Evolutionary conservation across 176 grass and related monocot species (phyloP), one percentile per base, ranked within the genome.

Genomic region (Metroxylon sagu): DNA sequence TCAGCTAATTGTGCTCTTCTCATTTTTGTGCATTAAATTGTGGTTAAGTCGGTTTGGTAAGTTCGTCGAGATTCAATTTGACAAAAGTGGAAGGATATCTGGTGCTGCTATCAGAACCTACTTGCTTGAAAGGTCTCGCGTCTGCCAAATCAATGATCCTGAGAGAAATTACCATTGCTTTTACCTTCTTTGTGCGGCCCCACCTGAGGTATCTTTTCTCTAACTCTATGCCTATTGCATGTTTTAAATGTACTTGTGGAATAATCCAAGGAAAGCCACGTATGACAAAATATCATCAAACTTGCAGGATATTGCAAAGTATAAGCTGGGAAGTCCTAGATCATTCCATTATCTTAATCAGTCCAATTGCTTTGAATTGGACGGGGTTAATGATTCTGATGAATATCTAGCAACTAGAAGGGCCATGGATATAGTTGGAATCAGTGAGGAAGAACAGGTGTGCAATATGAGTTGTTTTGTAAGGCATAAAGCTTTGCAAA

Each of bases 81-180:
- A 99, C 71, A 99, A 99, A 71, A 99, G 80, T 69, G 82, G 88
- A 39, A 69, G 88, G 43, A 99, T 99, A 39, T 99, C 88, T 12
- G 94, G 94, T 78, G 94, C 94, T 74, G 94, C 94, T 65, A 99
- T 99, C 26, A 82, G 94, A 89, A 99, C 94, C 75, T 99, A 99
- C 74, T 85, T 99, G 84, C 79, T 99, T 73, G 94, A 99, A 82
- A 89, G 85, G 81, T 99, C 94, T 75, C 85, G 88, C 21, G 94
- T 98, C 66, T 99, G 94, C 70, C 94, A 99, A 80, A 99, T 99
- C 62, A 99, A 85, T 78, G 66, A 82, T 52, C 94, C 94, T 0
- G 94, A 99, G 76, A 93, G 94, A 81, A 99, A 99, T 62, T 99
- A 99, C 59, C 94, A 99, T 65, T 99, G 94, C 61, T 99, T 99